These are phyloP conservation scores for Omphalea diandra DNA, from an alignment of 441 rosid species.

Conservation along the genomic window DNA sequence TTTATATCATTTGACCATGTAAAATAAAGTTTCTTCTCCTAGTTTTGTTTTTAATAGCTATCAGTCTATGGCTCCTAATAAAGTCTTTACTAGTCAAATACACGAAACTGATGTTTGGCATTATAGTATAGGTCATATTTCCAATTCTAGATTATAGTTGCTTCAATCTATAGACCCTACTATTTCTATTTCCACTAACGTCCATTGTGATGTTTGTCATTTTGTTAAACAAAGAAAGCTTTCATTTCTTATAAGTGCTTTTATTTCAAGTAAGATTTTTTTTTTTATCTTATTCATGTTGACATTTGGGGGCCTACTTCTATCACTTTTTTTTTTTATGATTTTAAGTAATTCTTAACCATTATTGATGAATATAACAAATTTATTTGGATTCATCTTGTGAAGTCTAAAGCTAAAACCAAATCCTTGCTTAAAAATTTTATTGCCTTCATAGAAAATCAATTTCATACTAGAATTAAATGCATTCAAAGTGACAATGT, in stretches of 20 bases:
- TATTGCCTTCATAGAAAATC: background rate
- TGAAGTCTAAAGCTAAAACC: background rate
- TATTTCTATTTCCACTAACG: background rate
- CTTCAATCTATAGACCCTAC: background rate
- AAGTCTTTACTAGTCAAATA: no score
- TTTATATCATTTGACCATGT: background rate
- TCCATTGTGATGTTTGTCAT: no score
- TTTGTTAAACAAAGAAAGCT: background rate
- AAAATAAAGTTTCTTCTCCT: background rate
- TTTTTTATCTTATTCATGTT: constrained; percentile 1
- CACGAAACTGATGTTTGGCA: background rate
- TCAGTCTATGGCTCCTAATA: background rate
- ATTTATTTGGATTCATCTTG: background rate
- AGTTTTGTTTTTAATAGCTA: background rate
- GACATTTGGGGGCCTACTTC: background rate
- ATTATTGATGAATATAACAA: constrained; percentile 1
- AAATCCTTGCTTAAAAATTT: background rate
- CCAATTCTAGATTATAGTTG: background rate
- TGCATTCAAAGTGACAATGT: no score
- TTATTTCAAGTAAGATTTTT: no score
- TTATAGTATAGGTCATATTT: background rate
- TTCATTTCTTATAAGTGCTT: background rate
- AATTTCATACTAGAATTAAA: background rate
- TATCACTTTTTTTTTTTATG: background rate
- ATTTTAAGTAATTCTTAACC: background rate